Conservation (phyloP, 371 early-diverging fungal species). For the Mucor plumbeus region DNA sequence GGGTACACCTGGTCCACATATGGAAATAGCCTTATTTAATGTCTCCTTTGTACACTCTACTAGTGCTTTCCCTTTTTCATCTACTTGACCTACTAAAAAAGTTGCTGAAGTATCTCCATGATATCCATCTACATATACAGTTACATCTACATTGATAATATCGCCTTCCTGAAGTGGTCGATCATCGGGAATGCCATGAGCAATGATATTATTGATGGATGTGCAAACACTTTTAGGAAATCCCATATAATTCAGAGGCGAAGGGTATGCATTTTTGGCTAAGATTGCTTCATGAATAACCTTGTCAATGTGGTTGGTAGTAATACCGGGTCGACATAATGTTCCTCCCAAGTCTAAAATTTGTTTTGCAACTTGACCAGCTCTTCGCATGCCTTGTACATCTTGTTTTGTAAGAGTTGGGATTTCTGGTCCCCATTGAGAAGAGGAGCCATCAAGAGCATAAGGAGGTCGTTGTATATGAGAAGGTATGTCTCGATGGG, state of each 20-base stretch:
- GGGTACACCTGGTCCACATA: slow-evolving; percentile 79
- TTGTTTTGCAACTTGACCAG: slow-evolving; percentile 71
- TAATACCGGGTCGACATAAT: slow-evolving; percentile 68
- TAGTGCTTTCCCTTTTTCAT: slow-evolving; percentile 65
- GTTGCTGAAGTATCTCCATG: slow-evolving; percentile 91
- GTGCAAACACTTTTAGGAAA: slow-evolving; percentile 88
- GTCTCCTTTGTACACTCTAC: slow-evolving; percentile 74
- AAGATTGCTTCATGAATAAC: slow-evolving; percentile 75
- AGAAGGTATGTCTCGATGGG: slow-evolving; percentile 66
- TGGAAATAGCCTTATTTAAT: slow-evolving; percentile 75
- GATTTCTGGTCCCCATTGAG: slow-evolving; percentile 58
- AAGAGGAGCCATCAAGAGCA: slow-evolving; percentile 64
- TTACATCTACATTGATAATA: slow-evolving; percentile 88
- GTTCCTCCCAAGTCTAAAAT: slow-evolving; percentile 51
- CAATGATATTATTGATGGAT: slow-evolving; percentile 88
- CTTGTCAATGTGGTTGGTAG: slow-evolving; percentile 78
- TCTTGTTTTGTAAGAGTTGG: slow-evolving; percentile 62
- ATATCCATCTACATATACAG: slow-evolving; percentile 76
- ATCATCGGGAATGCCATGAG: slow-evolving; percentile 91
- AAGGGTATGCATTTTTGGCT: slow-evolving; percentile 79
- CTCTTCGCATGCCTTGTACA: slow-evolving; percentile 63
- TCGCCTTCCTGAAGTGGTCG: slow-evolving; percentile 81
- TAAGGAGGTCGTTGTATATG: slow-evolving; percentile 78
- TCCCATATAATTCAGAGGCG: slow-evolving; percentile 83
- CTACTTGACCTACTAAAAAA: slow-evolving; percentile 82